Evolutionary conservation across 2,329 filamentous ascomycete species (phyloP).

Genomic region (Fusarium concolor): DNA sequence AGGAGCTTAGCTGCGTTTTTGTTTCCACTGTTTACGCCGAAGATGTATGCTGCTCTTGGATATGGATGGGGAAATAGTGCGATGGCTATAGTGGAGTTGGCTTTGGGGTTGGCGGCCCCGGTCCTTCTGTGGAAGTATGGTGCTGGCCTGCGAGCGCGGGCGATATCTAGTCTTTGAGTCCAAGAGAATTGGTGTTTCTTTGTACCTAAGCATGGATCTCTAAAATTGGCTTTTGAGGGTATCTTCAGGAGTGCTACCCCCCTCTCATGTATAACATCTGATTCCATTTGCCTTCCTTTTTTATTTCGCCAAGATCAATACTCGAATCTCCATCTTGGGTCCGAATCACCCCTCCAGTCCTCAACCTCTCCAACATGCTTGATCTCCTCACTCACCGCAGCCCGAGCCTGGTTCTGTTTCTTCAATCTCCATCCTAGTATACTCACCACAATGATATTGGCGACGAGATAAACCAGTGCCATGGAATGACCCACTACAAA

Average conservation of each 20-base stretch:
- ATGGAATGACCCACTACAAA: slow-evolving; percentile 76
- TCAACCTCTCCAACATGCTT: slow-evolving; percentile 62
- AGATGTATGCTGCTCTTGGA: slow-evolving; percentile 51
- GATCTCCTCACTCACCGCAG: slow-evolving; percentile 56
- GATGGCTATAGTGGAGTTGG: slow-evolving; percentile 54
- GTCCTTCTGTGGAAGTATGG: slow-evolving; percentile 57
- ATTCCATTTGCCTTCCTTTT: too few relatives aligned
- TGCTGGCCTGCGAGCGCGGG: slow-evolving; percentile 44
- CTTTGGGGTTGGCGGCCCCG: slow-evolving; percentile 51
- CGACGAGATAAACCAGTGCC: slow-evolving; percentile 71
- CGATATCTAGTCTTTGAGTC: slow-evolving; percentile 9
- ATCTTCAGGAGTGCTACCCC: too few relatives aligned
- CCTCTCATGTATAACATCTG: too few relatives aligned
- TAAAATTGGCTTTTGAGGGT: too few relatives aligned
- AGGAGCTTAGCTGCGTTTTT: slow-evolving; percentile 59
- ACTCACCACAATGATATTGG: slow-evolving; percentile 66
- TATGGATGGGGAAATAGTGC: slow-evolving; percentile 56
- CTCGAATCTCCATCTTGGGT: slow-evolving; percentile 75
- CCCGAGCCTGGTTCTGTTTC: slow-evolving; percentile 68
- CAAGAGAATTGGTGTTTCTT: too few relatives aligned
- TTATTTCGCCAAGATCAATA: slow-evolving; percentile 43
- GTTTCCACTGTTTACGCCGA: slow-evolving; percentile 63
- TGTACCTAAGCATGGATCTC: too few relatives aligned
- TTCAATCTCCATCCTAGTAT: slow-evolving; percentile 65
- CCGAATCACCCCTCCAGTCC: slow-evolving; percentile 71